A percentile compares a stretch with the other conserved stretches of the same genome.
phyloP scores from a whole-genome alignment of 495 filamentous ascomycete genomes.

The Penicillium angulare region DNA sequence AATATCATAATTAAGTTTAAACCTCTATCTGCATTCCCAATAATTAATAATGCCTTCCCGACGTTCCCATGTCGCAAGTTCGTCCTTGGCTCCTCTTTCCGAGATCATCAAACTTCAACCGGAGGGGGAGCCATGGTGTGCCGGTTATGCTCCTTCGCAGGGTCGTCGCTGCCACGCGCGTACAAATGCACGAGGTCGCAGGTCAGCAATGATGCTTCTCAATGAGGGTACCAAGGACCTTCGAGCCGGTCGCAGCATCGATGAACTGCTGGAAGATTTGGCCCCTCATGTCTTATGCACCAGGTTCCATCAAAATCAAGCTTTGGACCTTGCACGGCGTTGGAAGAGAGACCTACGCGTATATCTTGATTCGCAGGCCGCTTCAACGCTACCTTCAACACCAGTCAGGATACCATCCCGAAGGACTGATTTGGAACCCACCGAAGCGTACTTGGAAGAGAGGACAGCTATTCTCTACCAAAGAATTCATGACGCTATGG shows the following conservation, averaged over 20 bases:
- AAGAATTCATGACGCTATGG: not conserved
- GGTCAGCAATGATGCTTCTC: conserved; percentile 16
- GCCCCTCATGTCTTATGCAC: conserved; percentile 28
- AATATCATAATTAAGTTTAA: conserved; percentile 2
- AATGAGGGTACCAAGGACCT: conserved; percentile 19
- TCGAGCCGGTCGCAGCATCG: conserved; percentile 13
- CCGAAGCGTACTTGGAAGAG: not conserved
- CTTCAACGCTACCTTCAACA: not conserved
- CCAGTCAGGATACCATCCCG: not conserved
- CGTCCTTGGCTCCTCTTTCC: conserved; percentile 14
- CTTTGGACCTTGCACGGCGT: conserved; percentile 2
- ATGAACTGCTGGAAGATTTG: conserved; percentile 19
- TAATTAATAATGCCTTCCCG: not conserved
- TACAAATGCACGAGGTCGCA: conserved; percentile 17
- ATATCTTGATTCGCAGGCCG: conserved; percentile 5
- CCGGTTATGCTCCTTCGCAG: conserved; percentile 21
- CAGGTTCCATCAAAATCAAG: conserved; percentile 25
- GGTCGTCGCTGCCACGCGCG: conserved; percentile 23
- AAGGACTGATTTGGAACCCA: not conserved
- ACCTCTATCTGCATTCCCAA: too few species aligned
- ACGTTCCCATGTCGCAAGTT: not conserved
- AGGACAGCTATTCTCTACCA: not conserved
- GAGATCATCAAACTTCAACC: conserved; percentile 26
- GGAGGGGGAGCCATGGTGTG: conserved; percentile 22
- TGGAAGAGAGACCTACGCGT: conserved; percentile 19